A percentile compares a stretch with the other conserved stretches of the same genome.
These are phyloP conservation scores for Monosporascus sp. DNA, from an alignment of 2,329 filamentous ascomycete species.

Conservation along the genomic window DNA sequence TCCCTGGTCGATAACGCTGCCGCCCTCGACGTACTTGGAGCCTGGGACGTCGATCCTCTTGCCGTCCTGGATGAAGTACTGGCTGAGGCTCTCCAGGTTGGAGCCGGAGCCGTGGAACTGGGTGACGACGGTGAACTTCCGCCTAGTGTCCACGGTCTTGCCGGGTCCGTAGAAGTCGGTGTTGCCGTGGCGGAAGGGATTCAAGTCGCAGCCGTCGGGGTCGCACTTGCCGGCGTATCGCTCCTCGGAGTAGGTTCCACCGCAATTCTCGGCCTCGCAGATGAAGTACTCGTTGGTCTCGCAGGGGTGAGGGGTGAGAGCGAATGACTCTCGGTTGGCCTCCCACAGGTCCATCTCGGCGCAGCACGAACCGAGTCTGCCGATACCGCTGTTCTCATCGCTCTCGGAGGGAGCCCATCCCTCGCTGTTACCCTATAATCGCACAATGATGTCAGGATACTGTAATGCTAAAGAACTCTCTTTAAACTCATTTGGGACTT, in stretches of 20 bases:
- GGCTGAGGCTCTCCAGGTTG: slow-evolving; percentile 46
- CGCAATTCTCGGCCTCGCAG: slow-evolving; percentile 40
- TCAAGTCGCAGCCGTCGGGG: slow-evolving; percentile 59
- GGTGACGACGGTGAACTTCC: slow-evolving; percentile 54
- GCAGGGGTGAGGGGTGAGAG: slow-evolving; percentile 56
- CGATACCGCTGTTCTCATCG: slow-evolving; percentile 43
- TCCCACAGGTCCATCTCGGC: slow-evolving; percentile 57
- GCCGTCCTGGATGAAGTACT: slow-evolving; percentile 53
- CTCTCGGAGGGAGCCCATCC: slow-evolving; percentile 40
- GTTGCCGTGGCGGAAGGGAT: slow-evolving; percentile 56
- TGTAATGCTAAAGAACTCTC: not conserved
- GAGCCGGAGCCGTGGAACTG: slow-evolving; percentile 48
- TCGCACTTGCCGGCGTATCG: slow-evolving; percentile 55
- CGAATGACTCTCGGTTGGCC: slow-evolving; percentile 53
- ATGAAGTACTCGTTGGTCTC: slow-evolving; percentile 36
- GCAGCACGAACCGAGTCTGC: slow-evolving; percentile 47
- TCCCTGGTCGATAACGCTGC: slow-evolving; percentile 39
- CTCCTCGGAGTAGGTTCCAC: slow-evolving; percentile 38
- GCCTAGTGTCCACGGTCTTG: slow-evolving; percentile 49
- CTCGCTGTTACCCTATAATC: slow-evolving; percentile 34
- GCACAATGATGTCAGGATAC: not conserved
- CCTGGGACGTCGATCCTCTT: slow-evolving; percentile 41
- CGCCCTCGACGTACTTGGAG: slow-evolving; percentile 21
- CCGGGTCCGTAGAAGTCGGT: slow-evolving; percentile 53
- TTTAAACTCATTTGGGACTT: slow-evolving; percentile 2